Conservation (phyloP, 140 eudicot species). For the Stevia rebaudiana region DNA sequence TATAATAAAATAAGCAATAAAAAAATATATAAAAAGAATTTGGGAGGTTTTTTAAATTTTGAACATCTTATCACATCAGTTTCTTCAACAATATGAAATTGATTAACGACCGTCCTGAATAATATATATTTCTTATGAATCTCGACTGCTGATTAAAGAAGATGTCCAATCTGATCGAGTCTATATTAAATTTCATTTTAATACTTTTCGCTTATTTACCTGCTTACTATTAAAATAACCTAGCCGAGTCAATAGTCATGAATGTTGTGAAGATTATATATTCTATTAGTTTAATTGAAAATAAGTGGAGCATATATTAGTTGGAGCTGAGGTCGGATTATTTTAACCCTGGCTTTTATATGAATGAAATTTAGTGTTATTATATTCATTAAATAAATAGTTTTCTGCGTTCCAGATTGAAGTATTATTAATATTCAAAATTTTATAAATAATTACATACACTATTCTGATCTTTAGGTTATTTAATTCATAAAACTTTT, state of each 20-base stretch:
- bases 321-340: neutral
- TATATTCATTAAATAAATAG: neutral
- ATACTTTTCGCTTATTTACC: slow-evolving; percentile 4
- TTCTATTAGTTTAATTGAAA: neutral
- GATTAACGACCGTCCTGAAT: slow-evolving; percentile 28
- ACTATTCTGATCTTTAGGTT: neutral
- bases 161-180: slow-evolving; percentile 13
- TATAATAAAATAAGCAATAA: neutral
- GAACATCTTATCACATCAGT: slow-evolving; percentile 7
- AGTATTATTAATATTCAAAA: neutral
- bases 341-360: neutral
- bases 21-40: no score
- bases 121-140: neutral
- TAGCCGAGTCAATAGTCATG: slow-evolving; percentile 1
- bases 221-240: slow-evolving; percentile 15
- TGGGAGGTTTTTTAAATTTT: no score
- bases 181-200: neutral
- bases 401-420: neutral
- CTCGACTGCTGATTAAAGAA: slow-evolving; percentile 5
- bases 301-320: neutral
- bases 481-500: neutral
- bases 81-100: slow-evolving; percentile 4
- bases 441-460: no score
- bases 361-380: neutral
- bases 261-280: slow-evolving; percentile 8